Percentiles rank a stretch among this genome's conserved stretches.
Conservation (phyloP, 176 grass and related monocot genomes). For the Eremochloa ophiuroides region DNA sequence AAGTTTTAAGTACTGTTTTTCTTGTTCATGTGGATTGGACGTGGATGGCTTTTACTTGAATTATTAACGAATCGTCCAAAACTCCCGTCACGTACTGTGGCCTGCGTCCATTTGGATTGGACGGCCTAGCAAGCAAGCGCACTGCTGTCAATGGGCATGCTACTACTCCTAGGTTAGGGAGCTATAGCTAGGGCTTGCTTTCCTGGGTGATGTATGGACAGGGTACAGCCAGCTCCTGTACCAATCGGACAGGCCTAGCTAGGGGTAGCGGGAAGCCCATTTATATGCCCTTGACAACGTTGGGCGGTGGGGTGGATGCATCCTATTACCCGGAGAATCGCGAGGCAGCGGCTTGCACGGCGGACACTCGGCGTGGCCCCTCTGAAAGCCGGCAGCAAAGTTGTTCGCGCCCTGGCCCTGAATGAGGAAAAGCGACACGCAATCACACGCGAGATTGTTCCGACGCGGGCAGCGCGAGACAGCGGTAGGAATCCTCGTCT, state of each 20-base stretch:
- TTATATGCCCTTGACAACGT: conserved; percentile 28
- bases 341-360: neutral
- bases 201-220: neutral
- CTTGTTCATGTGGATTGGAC: no score
- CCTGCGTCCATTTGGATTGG: neutral
- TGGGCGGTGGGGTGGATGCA: neutral
- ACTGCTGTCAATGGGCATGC: no score
- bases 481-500: neutral
- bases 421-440: conserved; percentile 50
- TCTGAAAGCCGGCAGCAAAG: neutral
- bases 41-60: neutral
- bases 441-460: conserved; percentile 40
- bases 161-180: no score
- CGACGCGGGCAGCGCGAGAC: neutral
- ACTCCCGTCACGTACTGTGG: neutral
- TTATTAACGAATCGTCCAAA: neutral
- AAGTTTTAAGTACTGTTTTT: no score
- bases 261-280: neutral
- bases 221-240: neutral
- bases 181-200: neutral
- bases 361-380: neutral
- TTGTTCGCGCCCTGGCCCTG: conserved; percentile 17
- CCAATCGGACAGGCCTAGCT: neutral
- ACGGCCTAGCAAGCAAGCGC: neutral
- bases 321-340: neutral